Conservation (phyloP, 164 flowering plant species). For the Vitis cinerea region DNA sequence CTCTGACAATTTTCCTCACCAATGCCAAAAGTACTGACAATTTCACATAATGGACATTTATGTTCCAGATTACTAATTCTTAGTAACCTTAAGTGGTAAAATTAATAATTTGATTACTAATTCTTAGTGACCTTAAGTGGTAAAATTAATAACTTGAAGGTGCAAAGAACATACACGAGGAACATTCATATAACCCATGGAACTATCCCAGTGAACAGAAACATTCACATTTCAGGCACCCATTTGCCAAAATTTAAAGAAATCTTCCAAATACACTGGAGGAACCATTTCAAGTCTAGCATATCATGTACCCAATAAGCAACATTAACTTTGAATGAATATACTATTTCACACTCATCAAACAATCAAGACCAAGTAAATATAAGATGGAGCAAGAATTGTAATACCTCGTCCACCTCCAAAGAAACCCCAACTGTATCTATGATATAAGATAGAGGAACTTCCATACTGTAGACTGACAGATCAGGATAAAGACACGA, state of each 20-base stretch:
- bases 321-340: too few species aligned
- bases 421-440: slow-evolving; percentile 66
- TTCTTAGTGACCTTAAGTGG: not conserved
- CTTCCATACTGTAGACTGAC: slow-evolving; percentile 66
- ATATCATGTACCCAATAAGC: too few species aligned
- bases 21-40: too few species aligned
- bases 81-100: not conserved
- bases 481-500: slow-evolving; percentile 70
- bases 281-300: too few species aligned
- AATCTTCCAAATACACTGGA: too few species aligned
- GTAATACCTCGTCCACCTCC: slow-evolving; percentile 62
- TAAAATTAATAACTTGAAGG: not conserved
- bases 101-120: not conserved
- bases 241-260: too few species aligned
- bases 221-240: not conserved
- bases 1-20: too few species aligned
- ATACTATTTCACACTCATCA: too few species aligned
- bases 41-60: too few species aligned
- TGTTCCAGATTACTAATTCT: too few species aligned
- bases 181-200: not conserved
- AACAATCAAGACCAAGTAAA: too few species aligned
- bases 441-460: slow-evolving; percentile 76
- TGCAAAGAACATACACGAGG: not conserved
- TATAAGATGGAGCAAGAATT: not conserved
- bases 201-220: not conserved